These are phyloP conservation scores for Backusella sp. DNA, from an alignment of 192 early-diverging fungal species.

Conservation along the genomic window DNA sequence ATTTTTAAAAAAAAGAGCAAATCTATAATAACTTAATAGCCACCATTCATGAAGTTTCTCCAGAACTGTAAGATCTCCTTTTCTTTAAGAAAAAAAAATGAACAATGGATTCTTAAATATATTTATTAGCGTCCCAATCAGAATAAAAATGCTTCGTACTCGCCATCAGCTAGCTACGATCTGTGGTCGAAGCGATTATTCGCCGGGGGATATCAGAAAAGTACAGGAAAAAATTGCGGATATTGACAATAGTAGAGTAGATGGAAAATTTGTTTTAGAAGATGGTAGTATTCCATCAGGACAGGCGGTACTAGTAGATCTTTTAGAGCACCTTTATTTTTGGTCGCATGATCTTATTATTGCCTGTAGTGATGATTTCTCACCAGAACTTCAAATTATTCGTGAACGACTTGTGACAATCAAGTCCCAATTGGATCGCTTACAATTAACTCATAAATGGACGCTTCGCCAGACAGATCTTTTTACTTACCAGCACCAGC, in stretches of 20 bases:
- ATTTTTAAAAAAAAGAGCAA: constrained; percentile 30
- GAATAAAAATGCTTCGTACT: constrained; percentile 69
- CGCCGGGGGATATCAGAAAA: constrained; percentile 40
- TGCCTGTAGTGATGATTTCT: constrained; percentile 64
- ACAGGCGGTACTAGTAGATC: constrained; percentile 80
- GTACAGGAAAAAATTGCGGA: constrained; percentile 73
- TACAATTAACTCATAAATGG: constrained; percentile 76
- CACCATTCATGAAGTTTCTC: constrained; percentile 60
- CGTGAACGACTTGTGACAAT: constrained; percentile 65
- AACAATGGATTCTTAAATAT: neutral
- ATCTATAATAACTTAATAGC: constrained; percentile 50
- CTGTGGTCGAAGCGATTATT: constrained; percentile 36
- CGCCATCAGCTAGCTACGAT: constrained; percentile 55
- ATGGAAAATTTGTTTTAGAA: constrained; percentile 75
- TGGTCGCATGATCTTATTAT: constrained; percentile 74
- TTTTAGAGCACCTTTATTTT: constrained; percentile 82
- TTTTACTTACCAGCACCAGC: constrained; percentile 66
- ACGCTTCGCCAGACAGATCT: constrained; percentile 78
- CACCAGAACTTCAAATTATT: constrained; percentile 56
- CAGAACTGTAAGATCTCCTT: constrained; percentile 49
- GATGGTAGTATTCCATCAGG: constrained; percentile 73
- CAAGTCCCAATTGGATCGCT: constrained; percentile 71
- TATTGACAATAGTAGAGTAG: constrained; percentile 75
- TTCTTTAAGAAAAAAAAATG: neutral
- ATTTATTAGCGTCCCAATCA: constrained; percentile 55